These are phyloP conservation scores for Trichoderma orchidacearum DNA, from an alignment of 495 filamentous ascomycete species.

Conservation along the genomic window DNA sequence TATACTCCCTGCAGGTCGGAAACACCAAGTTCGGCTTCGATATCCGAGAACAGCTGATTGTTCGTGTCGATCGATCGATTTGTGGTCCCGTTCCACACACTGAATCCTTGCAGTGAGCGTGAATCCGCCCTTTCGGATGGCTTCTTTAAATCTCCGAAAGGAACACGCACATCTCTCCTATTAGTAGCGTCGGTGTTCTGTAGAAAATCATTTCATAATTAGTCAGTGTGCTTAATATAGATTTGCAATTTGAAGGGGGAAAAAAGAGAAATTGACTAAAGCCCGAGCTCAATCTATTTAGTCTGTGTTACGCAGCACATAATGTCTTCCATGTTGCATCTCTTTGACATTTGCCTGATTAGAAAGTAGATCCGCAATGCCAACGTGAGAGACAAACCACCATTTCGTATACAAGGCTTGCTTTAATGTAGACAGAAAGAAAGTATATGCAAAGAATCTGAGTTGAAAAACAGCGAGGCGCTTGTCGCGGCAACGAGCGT, in stretches of 20 bases:
- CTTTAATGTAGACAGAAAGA: too few relatives aligned
- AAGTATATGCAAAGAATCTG: too few relatives aligned
- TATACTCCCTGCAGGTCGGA: too few relatives aligned
- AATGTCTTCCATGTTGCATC: background rate
- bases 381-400: background rate
- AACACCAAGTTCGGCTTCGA: background rate
- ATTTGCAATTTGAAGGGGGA: background rate
- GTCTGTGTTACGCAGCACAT: background rate
- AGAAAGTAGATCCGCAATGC: background rate
- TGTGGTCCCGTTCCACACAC: background rate
- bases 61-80: background rate
- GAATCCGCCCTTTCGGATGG: background rate
- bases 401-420: background rate
- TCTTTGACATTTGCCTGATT: background rate
- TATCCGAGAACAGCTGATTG: background rate
- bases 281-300: background rate
- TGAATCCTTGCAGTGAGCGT: background rate
- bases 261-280: background rate
- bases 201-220: background rate
- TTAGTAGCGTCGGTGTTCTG: slow-evolving; percentile 2
- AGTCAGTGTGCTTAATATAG: background rate
- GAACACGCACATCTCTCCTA: background rate
- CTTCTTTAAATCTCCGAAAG: background rate
- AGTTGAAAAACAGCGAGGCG: background rate
- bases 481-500: background rate